Conservation (phyloP, 148 eudicot species). For the Rhododendron molle region DNA sequence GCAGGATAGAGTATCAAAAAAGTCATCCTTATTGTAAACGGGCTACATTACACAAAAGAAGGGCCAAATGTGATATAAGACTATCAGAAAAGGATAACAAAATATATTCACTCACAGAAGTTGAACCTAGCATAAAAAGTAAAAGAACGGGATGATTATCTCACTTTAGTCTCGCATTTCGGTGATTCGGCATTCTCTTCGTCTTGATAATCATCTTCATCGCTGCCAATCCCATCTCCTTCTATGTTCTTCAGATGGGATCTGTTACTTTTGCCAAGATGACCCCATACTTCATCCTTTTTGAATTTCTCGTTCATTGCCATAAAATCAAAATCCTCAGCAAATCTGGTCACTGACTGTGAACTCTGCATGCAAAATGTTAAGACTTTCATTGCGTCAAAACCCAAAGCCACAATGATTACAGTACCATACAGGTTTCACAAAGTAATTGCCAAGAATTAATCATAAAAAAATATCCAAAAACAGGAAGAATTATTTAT, state of each 20-base stretch:
- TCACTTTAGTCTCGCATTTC: slow-evolving; percentile 48
- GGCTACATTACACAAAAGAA: slow-evolving; percentile 42
- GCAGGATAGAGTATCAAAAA: slow-evolving; percentile 77
- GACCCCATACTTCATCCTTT: slow-evolving; percentile 96
- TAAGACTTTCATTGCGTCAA: neutral
- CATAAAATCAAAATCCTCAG: slow-evolving; percentile 83
- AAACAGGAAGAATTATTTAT: neutral
- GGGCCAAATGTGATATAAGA: neutral
- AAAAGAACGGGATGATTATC: neutral
- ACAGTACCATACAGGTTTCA: neutral
- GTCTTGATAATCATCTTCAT: slow-evolving; percentile 42
- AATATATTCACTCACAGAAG: neutral
- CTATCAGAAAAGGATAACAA: neutral
- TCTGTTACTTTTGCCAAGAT: slow-evolving; percentile 67
- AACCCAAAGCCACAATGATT: neutral
- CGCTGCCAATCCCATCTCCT: slow-evolving; percentile 38
- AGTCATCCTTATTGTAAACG: slow-evolving; percentile 80
- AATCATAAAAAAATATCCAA: neutral
- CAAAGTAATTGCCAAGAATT: neutral
- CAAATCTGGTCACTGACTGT: slow-evolving; percentile 54
- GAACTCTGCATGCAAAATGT: slow-evolving; percentile 34
- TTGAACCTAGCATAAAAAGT: neutral
- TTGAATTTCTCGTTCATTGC: slow-evolving; percentile 98
- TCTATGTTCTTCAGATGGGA: slow-evolving; percentile 26
- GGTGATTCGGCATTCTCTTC: slow-evolving; percentile 47